Base-by-base conservation (phyloP, 2,329 filamentous ascomycete genomes). In the Colletotrichum sp. region DNA sequence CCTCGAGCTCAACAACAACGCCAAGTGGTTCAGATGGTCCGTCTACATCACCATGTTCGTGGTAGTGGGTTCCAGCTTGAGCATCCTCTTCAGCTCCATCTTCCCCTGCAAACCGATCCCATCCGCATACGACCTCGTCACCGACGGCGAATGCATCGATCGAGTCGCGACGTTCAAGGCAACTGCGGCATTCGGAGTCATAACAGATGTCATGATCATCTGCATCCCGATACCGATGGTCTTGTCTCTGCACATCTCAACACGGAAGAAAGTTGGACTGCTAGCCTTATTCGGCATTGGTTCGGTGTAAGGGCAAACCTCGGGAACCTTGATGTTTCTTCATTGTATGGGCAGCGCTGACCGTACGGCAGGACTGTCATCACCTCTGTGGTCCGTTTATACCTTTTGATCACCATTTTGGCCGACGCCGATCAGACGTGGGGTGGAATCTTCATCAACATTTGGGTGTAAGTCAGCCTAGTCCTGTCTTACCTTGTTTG, bases 181-280 rank as follows among this genome's bases (percentile, higher is more conserved):
- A 24, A 88, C 87, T 16, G 87, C 87, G 0, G 84, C 83, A 2
- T 80, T 86, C 13, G 88, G 88, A 63, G 86, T 89, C 32, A 73
- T 85, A 7, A 88, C 87, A 0, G 87, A 89, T 77, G 68, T 89
- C 2, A 75, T 88, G 21, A 84, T 88, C 9, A 86, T 87, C 52
- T 77, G 82, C 0, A 79, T 90, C 4, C 88, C 87, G 0, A 83
- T 89, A 26, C 85, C 84, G 0, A 86, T 86, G 38, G 81, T 90
- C 2, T 78, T 86, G 43, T 81, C 79, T 1, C 77, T 89, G 4
- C 85, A 86, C 58, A 84, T 90, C 74, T 86, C 86, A 0, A 75
- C 76, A 36, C 83, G 83, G 18, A 87, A 89, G 69, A 89, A 88
- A 77, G 74, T 87, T 26, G 86, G 82, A 1, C 79, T 88, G 2